Evolutionary conservation across 2,329 filamentous ascomycete genomes (phyloP).

Genomic region (Beauveria sp.): DNA sequence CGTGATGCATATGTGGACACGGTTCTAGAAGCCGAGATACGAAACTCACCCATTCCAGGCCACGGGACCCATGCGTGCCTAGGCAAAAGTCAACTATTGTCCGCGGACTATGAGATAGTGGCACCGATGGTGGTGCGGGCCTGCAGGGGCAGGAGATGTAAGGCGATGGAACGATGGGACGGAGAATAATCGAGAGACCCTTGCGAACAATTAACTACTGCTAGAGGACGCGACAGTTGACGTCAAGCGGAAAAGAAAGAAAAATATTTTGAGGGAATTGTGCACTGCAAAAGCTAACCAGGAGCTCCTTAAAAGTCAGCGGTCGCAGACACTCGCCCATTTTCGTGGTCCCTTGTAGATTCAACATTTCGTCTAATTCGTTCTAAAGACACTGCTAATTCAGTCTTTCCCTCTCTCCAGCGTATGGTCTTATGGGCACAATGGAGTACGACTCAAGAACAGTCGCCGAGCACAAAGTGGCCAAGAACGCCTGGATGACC

Average conservation of each 20-base stretch:
- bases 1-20: not conserved
- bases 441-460: conserved; percentile 27
- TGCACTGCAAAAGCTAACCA: not conserved
- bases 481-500: conserved; percentile 44
- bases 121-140: too few species aligned
- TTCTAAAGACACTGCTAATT: not conserved
- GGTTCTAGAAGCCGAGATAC: not conserved
- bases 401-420: too few species aligned
- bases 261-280: not conserved
- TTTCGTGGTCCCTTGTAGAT: not conserved
- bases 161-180: not conserved
- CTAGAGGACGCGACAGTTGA: not conserved
- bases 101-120: not conserved
- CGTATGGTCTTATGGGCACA: not conserved
- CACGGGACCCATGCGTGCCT: not conserved
- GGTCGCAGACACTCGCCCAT: not conserved
- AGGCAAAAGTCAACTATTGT: not conserved
- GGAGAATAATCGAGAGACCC: not conserved
- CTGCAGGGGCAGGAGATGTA: conserved; percentile 1
- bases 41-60: not conserved
- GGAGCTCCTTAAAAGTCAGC: not conserved
- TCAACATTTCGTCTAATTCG: not conserved
- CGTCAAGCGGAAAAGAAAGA: not conserved
- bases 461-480: conserved; percentile 41
- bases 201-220: not conserved